Evolutionary conservation across 2,329 filamentous ascomycete species (phyloP), one percentile per base, ranked within the genome.

Genomic region (Aspergillus jensenii): DNA sequence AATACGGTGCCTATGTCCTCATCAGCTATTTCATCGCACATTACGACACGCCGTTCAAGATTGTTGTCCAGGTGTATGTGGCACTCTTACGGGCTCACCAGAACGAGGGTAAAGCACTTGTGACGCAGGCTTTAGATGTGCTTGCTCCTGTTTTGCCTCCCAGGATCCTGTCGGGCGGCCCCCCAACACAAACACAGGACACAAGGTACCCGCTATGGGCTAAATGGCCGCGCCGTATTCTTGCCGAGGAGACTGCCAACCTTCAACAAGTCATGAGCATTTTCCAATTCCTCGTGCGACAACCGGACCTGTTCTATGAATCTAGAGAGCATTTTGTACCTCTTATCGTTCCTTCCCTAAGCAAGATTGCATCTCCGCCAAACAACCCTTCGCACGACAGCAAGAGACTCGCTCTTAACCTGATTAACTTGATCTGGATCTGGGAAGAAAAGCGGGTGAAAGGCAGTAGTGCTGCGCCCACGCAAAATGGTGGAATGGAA

Each of bases 11-110:
- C 3, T 99, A 99, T 68, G 93, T 97, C 5, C 87, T 99, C 6
- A 96, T 99, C 60, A 92, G 91, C 3, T 99, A 97, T 75, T 99
- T 99, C 78, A 97, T 99, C 67, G 91, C 91, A 0, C 90, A 96
- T 63, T 99, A 96, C 70, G 96, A 99, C 67, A 98, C 95, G 0
- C 96, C 95, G 0, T 84, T 90, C 12, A 99, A 98, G 82, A 98
- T 99, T 56, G 92, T 95, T 3, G 90, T 90, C 19, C 93, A 98
- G 73, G 93, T 99, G 21, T 99, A 99, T 71, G 88, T 95, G 63
- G 92, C 92, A 2, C 82, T 99, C 15, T 79, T 99, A 23, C 90
- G 91, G 74, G 93, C 93, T 1, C 96, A 96, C 70, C 93, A 98
- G 72, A 96, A 96, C 59, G 95, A 99, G 76, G 95, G 93, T 19